Evolutionary conservation across 176 grass and related monocot genomes (phyloP).

Genomic region (Urochloa ruziziensis): DNA sequence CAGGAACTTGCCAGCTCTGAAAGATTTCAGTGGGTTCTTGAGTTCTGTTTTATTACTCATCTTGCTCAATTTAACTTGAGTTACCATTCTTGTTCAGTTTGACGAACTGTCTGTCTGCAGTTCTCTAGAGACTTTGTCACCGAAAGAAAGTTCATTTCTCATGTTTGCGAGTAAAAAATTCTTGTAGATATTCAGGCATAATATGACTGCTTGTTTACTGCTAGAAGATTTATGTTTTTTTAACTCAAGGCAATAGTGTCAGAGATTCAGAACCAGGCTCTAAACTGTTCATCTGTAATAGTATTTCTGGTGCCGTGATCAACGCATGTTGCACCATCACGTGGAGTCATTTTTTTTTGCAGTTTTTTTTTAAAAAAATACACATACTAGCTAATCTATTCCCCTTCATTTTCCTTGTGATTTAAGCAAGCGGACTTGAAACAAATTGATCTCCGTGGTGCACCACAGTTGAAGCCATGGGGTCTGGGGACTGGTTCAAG

Average conservation of each 20-base stretch:
- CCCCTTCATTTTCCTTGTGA: constrained; percentile 20
- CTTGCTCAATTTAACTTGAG: not conserved
- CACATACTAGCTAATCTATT: not conserved
- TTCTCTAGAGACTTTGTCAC: not conserved
- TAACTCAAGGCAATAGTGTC: not conserved
- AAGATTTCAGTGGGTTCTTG: constrained; percentile 1
- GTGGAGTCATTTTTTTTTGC: not conserved
- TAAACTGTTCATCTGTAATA: not conserved
- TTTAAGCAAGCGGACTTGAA: constrained; percentile 21
- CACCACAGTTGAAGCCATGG: constrained; percentile 53
- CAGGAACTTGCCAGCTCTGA: not conserved
- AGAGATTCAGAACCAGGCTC: constrained; percentile 10
- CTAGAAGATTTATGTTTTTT: not conserved
- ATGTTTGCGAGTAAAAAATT: constrained; percentile 6
- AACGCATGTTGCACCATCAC: constrained; percentile 19
- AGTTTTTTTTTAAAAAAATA: not conserved
- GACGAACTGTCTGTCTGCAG: not conserved
- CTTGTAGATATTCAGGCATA: not conserved
- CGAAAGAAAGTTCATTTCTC: not conserved
- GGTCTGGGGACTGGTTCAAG: constrained; percentile 86
- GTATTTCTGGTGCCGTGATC: not conserved
- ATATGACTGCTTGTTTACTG: not conserved
- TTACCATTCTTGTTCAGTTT: not conserved
- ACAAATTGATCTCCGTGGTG: constrained; percentile 22
- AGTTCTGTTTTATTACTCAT: not conserved